Evolutionary conservation across 768 basidiomycete species (phyloP).

Genomic region (Xerocomus potaroensis): DNA sequence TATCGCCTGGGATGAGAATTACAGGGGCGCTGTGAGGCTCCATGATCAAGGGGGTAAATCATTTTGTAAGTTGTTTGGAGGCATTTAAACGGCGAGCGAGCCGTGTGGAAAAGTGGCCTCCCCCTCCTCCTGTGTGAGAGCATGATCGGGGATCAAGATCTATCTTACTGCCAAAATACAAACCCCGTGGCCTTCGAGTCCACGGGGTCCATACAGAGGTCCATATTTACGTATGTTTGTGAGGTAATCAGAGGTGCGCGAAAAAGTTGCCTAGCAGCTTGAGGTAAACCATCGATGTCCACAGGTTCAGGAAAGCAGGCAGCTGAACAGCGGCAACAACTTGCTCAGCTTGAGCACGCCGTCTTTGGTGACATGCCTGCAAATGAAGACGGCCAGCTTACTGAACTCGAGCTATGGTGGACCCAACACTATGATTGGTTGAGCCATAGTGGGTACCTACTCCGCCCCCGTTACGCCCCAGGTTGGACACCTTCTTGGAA

Average conservation of each 20-base stretch:
- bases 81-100: neutral
- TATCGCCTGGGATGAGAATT: neutral
- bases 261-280: neutral
- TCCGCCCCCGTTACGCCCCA: constrained; percentile 19
- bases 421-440: constrained; percentile 10
- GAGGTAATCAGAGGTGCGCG: neutral
- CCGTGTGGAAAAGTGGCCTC: neutral
- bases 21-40: neutral
- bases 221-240: constrained; percentile 2
- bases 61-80: neutral
- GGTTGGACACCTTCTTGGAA: constrained; percentile 22
- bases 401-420: constrained; percentile 14
- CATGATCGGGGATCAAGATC: too few species aligned
- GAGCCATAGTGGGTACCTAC: constrained; percentile 11
- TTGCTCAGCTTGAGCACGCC: neutral
- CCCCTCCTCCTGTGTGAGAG: too few species aligned
- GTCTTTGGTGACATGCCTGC: neutral
- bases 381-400: neutral
- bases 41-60: neutral
- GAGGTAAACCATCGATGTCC: neutral
- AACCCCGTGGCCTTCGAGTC: constrained; percentile 6
- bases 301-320: neutral
- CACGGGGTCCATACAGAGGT: constrained; percentile 4
- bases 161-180: neutral
- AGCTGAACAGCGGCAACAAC: neutral